Percentiles rank a stretch among this genome's conserved stretches.
phyloP scores from a whole-genome alignment of 352 stramenopile genomes.

The Phytophthora boehmeriae region DNA sequence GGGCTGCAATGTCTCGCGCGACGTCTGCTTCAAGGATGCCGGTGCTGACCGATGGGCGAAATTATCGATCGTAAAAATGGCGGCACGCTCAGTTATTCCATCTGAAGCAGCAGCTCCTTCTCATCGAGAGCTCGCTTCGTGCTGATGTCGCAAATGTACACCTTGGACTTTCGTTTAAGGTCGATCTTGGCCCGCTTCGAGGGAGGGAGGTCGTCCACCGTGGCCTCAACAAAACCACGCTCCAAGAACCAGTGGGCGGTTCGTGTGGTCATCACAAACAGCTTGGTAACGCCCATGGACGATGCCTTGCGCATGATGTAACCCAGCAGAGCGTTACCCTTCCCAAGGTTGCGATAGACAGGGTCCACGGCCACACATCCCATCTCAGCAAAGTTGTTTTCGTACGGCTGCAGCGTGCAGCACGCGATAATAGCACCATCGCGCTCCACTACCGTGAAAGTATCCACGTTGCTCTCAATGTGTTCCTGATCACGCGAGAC shows the following conservation, averaged over 20 bases:
- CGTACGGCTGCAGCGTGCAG: conserved; percentile 89
- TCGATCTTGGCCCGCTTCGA: conserved; percentile 84
- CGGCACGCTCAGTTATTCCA: conserved; percentile 35
- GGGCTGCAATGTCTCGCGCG: conserved; percentile 16
- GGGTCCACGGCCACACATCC: conserved; percentile 91
- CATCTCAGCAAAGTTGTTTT: conserved; percentile 91
- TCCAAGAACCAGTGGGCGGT: conserved; percentile 99
- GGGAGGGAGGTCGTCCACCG: conserved; percentile 86
- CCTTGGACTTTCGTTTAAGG: conserved; percentile 84
- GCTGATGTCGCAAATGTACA: conserved; percentile 91
- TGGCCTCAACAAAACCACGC: conserved; percentile 92
- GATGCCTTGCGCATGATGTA: conserved; percentile 91
- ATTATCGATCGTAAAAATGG: conserved; percentile 30
- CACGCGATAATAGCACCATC: conserved; percentile 91
- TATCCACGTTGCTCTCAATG: conserved; percentile 90
- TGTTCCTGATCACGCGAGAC: conserved; percentile 89
- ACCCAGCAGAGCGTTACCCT: conserved; percentile 91
- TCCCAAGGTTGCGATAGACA: conserved; percentile 83
- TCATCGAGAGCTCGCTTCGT: conserved; percentile 82
- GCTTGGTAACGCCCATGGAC: conserved; percentile 85
- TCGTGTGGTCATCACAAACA: conserved; percentile 98
- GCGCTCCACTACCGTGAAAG: conserved; percentile 88
- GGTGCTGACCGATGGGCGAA: conserved; percentile 33
- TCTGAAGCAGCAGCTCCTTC: conserved; percentile 82
- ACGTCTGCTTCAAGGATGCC: conserved; percentile 20